Evolutionary conservation across 2,329 filamentous ascomycete genomes (phyloP), one percentile per base, ranked within the genome.

Genomic region (Lecanicillium sp.): DNA sequence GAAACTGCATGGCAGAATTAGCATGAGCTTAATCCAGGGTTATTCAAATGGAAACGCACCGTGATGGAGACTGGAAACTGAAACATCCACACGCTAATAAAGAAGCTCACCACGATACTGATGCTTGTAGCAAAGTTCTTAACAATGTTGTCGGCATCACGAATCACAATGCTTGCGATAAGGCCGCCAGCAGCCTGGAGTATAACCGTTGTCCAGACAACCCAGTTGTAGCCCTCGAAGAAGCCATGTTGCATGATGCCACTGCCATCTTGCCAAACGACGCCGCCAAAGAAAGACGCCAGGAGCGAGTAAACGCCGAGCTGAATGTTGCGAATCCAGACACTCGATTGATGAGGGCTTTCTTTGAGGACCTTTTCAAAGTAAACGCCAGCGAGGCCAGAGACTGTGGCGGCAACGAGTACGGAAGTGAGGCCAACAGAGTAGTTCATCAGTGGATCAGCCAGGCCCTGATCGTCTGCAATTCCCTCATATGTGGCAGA

Each of bases 241-340:
- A 96, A 94, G 11, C 92, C 92, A 45, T 85, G 79, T 58, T 83
- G 78, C 18, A 81, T 73, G 46, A 98, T 88, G 29, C 84, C 81
- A 44, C 80, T 77, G 18, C 90, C 92, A 49, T 98, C 92, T 46
- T 87, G 85, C 63, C 85, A 85, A 3, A 94, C 64, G 5, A 96
- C 82, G 2, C 90, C 92, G 37, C 94, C 72, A 41, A 96, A 78
- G 1, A 95, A 69, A 1, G 89, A 85, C 0, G 90, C 87, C 51
- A 95, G 90, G 2, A 96, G 69, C 1, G 89, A 95, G 65, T 95
- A 98, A 55, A 95, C 85, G 1, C 88, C 89, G 17, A 98, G 68
- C 59, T 98, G 92, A 33, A 95, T 83, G 57, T 96, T 98, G 45
- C 92, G 81, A 31, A 92, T 81, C 92, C 92, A 98, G 12, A 96